A percentile compares a stretch with the other conserved stretches of the same genome.
Evolutionary conservation across 1,284 basidiomycete genomes (phyloP).

Genomic region (Afroboletus lepidellus): DNA sequence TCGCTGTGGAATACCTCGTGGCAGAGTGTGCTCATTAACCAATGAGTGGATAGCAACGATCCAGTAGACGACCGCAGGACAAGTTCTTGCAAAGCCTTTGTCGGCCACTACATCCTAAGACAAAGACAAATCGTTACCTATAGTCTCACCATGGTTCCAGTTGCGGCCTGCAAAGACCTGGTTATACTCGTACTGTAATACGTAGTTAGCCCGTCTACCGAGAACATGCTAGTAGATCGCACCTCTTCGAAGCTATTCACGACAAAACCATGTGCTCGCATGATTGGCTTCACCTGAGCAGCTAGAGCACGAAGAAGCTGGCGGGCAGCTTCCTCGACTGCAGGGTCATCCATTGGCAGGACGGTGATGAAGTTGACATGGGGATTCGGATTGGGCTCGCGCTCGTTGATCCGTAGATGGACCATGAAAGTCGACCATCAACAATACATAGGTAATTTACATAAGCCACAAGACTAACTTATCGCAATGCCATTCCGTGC

Average conservation of each 20-base stretch:
- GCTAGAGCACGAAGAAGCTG: conserved; percentile 73
- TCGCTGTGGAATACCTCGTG: conserved; percentile 59
- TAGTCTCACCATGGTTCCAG: conserved; percentile 76
- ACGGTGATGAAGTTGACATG: conserved; percentile 72
- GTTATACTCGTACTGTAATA: conserved; percentile 67
- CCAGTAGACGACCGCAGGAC: conserved; percentile 65
- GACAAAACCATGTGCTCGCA: conserved; percentile 72
- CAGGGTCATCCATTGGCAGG: conserved; percentile 42
- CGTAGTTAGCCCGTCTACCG: conserved; percentile 8
- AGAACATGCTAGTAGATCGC: conserved; percentile 14
- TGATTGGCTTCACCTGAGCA: conserved; percentile 76
- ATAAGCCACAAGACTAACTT: conserved; percentile 6
- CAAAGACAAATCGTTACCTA: conserved; percentile 45
- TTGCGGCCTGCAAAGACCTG: conserved; percentile 75
- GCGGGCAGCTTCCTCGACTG: conserved; percentile 51
- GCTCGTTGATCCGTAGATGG: conserved; percentile 67
- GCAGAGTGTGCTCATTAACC: conserved; percentile 75
- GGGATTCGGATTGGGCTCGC: conserved; percentile 69
- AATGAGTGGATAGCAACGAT: conserved; percentile 58
- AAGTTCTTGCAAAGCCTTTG: conserved; percentile 48
- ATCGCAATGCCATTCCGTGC: conserved; percentile 29
- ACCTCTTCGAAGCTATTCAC: conserved; percentile 83
- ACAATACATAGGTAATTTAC: neutral
- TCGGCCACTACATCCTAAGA: neutral
- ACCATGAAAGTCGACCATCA: conserved; percentile 87